These are phyloP conservation scores for Salix koriyanagi DNA, from an alignment of 345 rosid genomes.

Conservation along the genomic window DNA sequence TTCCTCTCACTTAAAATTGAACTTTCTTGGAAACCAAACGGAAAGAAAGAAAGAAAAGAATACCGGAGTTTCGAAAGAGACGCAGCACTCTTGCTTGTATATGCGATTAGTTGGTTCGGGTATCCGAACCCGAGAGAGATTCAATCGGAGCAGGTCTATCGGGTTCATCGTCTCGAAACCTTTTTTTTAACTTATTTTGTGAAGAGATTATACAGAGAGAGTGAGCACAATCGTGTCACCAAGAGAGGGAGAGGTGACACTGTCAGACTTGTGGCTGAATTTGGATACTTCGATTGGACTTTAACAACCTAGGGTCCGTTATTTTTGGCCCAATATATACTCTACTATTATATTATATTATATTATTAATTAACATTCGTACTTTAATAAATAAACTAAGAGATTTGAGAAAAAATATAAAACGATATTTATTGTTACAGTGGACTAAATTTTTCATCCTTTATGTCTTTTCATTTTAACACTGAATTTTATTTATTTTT, in stretches of 20 bases:
- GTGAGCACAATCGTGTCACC: neutral
- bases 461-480: too few species aligned
- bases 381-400: too few species aligned
- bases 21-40: conserved; percentile 6
- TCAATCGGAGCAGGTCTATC: conserved; percentile 91
- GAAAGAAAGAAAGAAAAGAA: neutral
- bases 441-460: too few species aligned
- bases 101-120: conserved; percentile 97
- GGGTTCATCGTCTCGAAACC: conserved; percentile 23
- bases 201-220: neutral
- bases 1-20: neutral
- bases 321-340: neutral
- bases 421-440: too few species aligned
- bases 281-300: neutral
- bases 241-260: neutral
- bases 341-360: too few species aligned
- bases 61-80: conserved; percentile 94
- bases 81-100: conserved; percentile 95
- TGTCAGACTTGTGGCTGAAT: neutral
- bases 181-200: neutral
- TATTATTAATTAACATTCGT: too few species aligned
- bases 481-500: too few species aligned
- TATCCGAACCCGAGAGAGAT: conserved; percentile 93
- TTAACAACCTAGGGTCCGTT: neutral
- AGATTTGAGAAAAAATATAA: too few species aligned